These are phyloP conservation scores for Pseudogymnoascus sp. DNA, from an alignment of 2,329 filamentous ascomycete species.

Conservation along the genomic window DNA sequence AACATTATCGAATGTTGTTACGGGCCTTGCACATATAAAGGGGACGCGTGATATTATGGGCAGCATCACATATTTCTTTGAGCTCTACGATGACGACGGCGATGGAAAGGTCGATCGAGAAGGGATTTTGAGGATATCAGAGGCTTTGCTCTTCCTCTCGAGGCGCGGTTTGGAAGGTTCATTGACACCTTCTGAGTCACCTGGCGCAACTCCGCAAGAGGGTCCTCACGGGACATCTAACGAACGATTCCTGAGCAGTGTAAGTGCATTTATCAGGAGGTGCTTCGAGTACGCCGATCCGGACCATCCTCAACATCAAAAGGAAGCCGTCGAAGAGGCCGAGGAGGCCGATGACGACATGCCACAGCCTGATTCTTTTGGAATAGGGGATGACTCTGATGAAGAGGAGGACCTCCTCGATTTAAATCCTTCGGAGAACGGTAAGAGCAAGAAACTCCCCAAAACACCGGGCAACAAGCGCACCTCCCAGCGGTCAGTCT, in stretches of 20 bases:
- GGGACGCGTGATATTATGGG: constrained; percentile 95
- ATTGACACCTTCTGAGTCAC: constrained; percentile 34
- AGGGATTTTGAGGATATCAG: constrained; percentile 88
- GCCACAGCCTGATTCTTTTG: constrained; percentile 52
- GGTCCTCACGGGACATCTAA: constrained; percentile 56
- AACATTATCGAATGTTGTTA: constrained; percentile 85
- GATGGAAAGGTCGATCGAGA: constrained; percentile 91
- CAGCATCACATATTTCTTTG: constrained; percentile 95
- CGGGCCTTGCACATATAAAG: constrained; percentile 83
- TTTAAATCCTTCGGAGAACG: constrained; percentile 41
- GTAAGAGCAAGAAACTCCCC: constrained; percentile 21
- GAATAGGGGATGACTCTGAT: constrained; percentile 67
- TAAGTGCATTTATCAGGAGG: constrained; percentile 89
- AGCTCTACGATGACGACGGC: constrained; percentile 87
- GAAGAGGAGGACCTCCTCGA: constrained; percentile 53
- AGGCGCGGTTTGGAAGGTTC: constrained; percentile 75
- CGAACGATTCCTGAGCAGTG: constrained; percentile 83
- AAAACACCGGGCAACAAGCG: constrained; percentile 22
- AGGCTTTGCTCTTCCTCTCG: constrained; percentile 86
- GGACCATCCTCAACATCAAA: constrained; percentile 61
- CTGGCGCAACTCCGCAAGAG: constrained; percentile 18
- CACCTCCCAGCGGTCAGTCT: constrained; percentile 36
- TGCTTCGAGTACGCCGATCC: constrained; percentile 99
- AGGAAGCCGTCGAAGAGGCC: constrained; percentile 25
- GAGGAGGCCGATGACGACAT: constrained; percentile 28